phyloP scores from a whole-genome alignment of 805 yeast species.

The Wickerhamomyces pijperi region DNA sequence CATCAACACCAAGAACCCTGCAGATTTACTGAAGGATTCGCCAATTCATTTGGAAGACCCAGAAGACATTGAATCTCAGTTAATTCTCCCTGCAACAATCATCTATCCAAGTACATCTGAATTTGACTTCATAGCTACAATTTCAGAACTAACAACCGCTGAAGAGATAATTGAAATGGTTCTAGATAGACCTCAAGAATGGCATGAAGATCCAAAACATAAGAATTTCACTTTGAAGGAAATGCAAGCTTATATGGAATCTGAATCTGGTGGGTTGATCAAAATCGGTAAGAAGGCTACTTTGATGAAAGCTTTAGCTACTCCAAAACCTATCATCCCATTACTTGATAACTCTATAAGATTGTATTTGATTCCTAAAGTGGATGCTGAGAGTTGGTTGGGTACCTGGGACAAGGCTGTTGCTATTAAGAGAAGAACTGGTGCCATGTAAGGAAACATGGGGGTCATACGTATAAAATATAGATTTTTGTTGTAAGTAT shows the following conservation, averaged over 20 bases:
- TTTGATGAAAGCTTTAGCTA: conserved; percentile 51
- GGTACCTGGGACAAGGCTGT: conserved; percentile 49
- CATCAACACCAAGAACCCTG: conserved; percentile 39
- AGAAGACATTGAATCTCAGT: conserved; percentile 60
- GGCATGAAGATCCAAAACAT: conserved; percentile 54
- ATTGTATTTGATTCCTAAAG: conserved; percentile 71
- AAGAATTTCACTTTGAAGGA: conserved; percentile 44
- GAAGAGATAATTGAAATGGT: conserved; percentile 49
- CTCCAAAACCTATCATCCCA: conserved; percentile 57
- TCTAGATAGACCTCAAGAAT: conserved; percentile 54
- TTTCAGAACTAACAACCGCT: conserved; percentile 64
- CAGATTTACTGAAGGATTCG: conserved; percentile 44
- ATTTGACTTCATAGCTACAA: conserved; percentile 69
- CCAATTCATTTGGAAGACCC: conserved; percentile 50
- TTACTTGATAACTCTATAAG: conserved; percentile 65
- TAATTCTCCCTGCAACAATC: conserved; percentile 71
- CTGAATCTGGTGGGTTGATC: conserved; percentile 71
- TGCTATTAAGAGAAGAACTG: conserved; percentile 38
- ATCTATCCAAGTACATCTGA: conserved; percentile 78
- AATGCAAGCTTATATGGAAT: conserved; percentile 72
- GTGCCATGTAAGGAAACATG: too few species aligned
- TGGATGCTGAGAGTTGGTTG: conserved; percentile 55
- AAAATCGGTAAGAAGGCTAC: conserved; percentile 73
- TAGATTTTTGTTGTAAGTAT: too few species aligned
- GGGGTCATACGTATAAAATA: not conserved